These are phyloP conservation scores for Nasturtium officinale DNA, from an alignment of 345 rosid species.

Conservation along the genomic window DNA sequence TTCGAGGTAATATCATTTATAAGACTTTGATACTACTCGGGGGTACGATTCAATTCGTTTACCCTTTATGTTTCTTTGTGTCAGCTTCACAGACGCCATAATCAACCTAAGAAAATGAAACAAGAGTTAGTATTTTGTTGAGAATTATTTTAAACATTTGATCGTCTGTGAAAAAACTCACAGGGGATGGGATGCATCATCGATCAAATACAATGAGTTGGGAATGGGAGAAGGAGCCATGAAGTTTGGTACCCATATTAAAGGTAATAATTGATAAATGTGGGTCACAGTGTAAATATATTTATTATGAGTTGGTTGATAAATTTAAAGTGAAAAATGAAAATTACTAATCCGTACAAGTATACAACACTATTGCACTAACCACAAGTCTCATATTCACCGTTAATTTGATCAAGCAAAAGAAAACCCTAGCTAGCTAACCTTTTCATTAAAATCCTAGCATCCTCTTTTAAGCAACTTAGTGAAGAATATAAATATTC, in stretches of 20 bases:
- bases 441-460: background rate
- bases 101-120: background rate
- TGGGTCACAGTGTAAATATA: slow-evolving; percentile 8
- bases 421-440: slow-evolving; percentile 11
- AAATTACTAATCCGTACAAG: background rate
- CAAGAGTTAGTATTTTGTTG: background rate
- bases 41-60: background rate
- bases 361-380: background rate
- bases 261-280: slow-evolving; percentile 41
- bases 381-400: slow-evolving; percentile 14
- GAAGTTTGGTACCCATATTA: slow-evolving; percentile 36
- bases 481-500: background rate
- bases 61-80: background rate
- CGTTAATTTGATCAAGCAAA: slow-evolving; percentile 13
- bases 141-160: background rate
- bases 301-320: slow-evolving; percentile 26
- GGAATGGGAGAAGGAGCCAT: slow-evolving; percentile 37
- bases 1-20: background rate
- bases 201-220: slow-evolving; percentile 39
- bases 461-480: background rate
- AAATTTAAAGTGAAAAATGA: background rate
- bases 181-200: slow-evolving; percentile 42
- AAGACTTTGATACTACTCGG: background rate
- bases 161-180: background rate
- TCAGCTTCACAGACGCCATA: background rate